These are phyloP conservation scores for Hevea brasiliensis DNA, from an alignment of 345 rosid species.

Conservation along the genomic window DNA sequence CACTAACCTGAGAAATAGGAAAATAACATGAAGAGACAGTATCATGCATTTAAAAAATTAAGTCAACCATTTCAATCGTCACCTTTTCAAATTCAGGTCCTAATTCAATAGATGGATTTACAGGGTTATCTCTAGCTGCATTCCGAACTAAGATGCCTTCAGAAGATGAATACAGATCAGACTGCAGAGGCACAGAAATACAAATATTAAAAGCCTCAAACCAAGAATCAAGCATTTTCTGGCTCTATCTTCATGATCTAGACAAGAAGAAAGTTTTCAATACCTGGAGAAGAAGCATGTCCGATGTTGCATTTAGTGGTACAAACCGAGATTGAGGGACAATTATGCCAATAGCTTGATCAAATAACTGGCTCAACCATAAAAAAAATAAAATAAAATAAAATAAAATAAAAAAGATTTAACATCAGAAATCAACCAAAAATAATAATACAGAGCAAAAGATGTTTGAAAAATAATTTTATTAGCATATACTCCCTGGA, in stretches of 20 bases:
- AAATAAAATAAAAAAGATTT: too few species aligned
- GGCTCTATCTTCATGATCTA: slow-evolving; percentile 9
- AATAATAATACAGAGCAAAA: neutral
- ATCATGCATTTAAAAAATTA: neutral
- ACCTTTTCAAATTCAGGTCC: slow-evolving; percentile 67
- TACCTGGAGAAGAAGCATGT: slow-evolving; percentile 60
- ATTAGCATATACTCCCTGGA: slow-evolving; percentile 27
- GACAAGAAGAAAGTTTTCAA: neutral
- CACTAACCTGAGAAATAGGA: slow-evolving; percentile 37
- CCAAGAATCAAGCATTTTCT: neutral
- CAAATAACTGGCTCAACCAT: slow-evolving; percentile 42
- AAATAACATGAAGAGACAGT: slow-evolving; percentile 1
- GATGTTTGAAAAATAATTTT: slow-evolving; percentile 8
- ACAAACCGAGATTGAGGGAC: slow-evolving; percentile 48
- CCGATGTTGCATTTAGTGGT: slow-evolving; percentile 50
- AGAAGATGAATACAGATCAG: slow-evolving; percentile 43
- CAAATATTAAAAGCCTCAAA: slow-evolving; percentile 1
- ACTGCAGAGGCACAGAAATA: slow-evolving; percentile 43
- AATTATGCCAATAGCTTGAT: slow-evolving; percentile 38
- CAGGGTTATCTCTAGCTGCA: slow-evolving; percentile 38
- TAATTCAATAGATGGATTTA: slow-evolving; percentile 44
- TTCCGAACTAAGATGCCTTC: slow-evolving; percentile 45
- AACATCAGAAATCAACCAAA: slow-evolving; percentile 13
- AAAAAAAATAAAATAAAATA: too few species aligned
- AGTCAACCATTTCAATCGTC: neutral